Conservation (phyloP, 371 early-diverging fungal species). For the Mucor piriformis region DNA sequence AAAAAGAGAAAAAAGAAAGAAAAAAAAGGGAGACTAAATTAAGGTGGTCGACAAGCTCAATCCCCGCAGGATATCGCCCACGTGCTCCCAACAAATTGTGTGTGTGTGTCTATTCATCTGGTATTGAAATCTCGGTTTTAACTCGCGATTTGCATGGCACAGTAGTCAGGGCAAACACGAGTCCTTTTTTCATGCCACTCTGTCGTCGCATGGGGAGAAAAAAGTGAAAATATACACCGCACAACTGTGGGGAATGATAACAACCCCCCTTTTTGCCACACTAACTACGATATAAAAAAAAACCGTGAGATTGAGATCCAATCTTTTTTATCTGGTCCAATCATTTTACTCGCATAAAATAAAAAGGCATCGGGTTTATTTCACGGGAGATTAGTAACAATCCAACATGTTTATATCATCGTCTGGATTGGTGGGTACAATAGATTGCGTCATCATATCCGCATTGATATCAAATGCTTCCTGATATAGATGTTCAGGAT, state of each 20-base stretch:
- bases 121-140: neutral
- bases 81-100: neutral
- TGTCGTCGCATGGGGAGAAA: too few species aligned
- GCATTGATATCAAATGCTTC: constrained; percentile 48
- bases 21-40: neutral
- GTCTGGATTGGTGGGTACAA: constrained; percentile 21
- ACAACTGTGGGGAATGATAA: too few species aligned
- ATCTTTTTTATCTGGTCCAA: neutral
- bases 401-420: constrained; percentile 29
- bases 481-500: constrained; percentile 47
- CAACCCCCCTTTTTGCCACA: neutral
- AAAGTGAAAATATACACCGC: too few species aligned
- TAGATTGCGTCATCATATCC: constrained; percentile 40
- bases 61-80: neutral
- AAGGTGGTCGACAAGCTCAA: neutral
- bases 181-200: too few species aligned
- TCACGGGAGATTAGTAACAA: constrained; percentile 15
- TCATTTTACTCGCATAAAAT: neutral
- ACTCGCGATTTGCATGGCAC: too few species aligned
- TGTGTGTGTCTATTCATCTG: neutral
- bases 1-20: neutral
- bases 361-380: neutral
- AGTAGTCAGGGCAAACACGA: neutral
- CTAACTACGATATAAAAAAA: too few species aligned
- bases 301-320: too few species aligned